Evolutionary conservation across 805 yeast species (phyloP).

Genomic region (Lachancea quebecensis): DNA sequence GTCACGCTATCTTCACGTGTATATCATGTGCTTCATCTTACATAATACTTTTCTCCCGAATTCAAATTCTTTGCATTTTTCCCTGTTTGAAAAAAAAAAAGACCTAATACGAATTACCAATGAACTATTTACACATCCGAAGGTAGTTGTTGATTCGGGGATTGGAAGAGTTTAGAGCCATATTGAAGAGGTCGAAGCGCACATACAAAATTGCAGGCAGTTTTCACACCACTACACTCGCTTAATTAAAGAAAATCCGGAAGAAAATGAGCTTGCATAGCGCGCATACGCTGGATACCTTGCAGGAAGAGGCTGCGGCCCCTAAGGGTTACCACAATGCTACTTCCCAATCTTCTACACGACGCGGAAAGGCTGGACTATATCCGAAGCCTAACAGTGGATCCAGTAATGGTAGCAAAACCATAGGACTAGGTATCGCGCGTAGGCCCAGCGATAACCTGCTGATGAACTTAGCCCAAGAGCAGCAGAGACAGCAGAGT

Average conservation of each 20-base stretch:
- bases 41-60: too few species aligned
- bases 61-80: too few species aligned
- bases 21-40: too few species aligned
- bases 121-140: too few species aligned
- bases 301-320: conserved; percentile 4
- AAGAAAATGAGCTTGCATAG: conserved; percentile 1
- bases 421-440: conserved; percentile 24
- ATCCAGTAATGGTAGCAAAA: conserved; percentile 13
- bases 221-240: not conserved
- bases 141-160: too few species aligned
- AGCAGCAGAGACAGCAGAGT: not conserved
- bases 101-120: too few species aligned
- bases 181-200: not conserved
- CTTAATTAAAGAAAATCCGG: not conserved
- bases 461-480: conserved; percentile 15
- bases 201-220: not conserved
- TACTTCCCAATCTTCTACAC: not conserved
- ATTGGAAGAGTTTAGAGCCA: too few species aligned
- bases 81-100: too few species aligned
- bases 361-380: not conserved
- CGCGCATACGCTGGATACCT: not conserved
- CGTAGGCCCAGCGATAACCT: conserved; percentile 32
- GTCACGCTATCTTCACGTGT: too few species aligned
- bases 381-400: conserved; percentile 3
- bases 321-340: not conserved